Evolutionary conservation across 768 basidiomycete species (phyloP), one percentile per base, ranked within the genome.

Genomic region (Trametes gibbosa): DNA sequence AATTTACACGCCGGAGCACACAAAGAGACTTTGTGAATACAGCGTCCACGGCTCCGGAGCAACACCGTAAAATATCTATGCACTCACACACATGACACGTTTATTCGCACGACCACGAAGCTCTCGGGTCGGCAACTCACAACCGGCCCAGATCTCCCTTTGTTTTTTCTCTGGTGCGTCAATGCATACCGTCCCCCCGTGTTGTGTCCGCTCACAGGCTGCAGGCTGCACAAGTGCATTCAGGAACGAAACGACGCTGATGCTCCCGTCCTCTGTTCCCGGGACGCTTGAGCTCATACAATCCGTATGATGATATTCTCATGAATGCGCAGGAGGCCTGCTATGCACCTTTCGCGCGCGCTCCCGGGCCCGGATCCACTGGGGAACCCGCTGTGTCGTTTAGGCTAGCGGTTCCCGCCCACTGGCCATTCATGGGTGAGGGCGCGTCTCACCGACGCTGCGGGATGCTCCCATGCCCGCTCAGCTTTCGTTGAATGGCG

Each of bases 161-260:
- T 23, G n/a, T 17, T 41, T 56, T 56, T 56, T 56, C 55, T 56
- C 55, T 56, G 27, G 55, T 46, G 16, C 39, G n/a, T 23, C 39
- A 7, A 19, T 14, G n/a, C 27, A 3, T 40, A 12, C 25, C 35
- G 34, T 47, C 41, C 39, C 23, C 9, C 34, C 5, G n/a, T 10
- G 39, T 25, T 13, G 39, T 46, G 12, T 41, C 37, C 47, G 55
- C 39, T 49, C 55, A 56, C 55, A 41, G 50, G 35, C 6, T 14
- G 19, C 37, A 19, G 23, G 23, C 4, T 21, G 37, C 21, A 37
- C 21, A 39, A 35, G 9, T 17, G 32, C 34, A 19, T 47, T 35
- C 47, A 29, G 27, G n/a, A 16, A 13, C 48, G 39, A 24, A 14
- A 24, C 21, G 39, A 12, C 19, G 23, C 3, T 41, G 39, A 49